phyloP scores from a whole-genome alignment of 495 filamentous ascomycete species.

The Hapsidospora chrysogenum region DNA sequence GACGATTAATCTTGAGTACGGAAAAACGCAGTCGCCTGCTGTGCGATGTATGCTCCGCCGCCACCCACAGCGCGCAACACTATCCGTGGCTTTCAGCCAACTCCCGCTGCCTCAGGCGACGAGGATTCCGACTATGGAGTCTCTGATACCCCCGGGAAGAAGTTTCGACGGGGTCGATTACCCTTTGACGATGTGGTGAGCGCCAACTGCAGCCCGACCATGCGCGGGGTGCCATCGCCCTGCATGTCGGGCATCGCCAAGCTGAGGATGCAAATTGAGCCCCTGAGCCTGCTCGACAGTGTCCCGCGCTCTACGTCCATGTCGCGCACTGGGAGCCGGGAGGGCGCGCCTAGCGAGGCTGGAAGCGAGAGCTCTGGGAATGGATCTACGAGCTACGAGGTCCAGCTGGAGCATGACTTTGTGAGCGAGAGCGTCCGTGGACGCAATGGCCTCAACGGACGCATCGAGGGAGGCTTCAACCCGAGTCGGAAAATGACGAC shows the following conservation, averaged over 20 bases:
- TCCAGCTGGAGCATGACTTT: conserved; percentile 78
- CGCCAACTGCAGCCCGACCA: conserved; percentile 41
- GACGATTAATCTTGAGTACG: neutral
- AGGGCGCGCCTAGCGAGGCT: conserved; percentile 11
- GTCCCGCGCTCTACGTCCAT: conserved; percentile 26
- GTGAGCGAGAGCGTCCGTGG: conserved; percentile 50
- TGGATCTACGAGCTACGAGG: conserved; percentile 57
- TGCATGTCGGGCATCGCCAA: conserved; percentile 54
- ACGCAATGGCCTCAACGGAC: conserved; percentile 9
- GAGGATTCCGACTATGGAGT: conserved; percentile 62
- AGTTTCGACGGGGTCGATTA: conserved; percentile 5
- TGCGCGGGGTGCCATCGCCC: conserved; percentile 39
- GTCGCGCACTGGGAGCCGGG: conserved; percentile 21
- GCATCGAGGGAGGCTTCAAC: conserved; percentile 23
- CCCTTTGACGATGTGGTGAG: conserved; percentile 36
- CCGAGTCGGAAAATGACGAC: conserved; percentile 69
- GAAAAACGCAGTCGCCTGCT: neutral
- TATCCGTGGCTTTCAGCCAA: conserved; percentile 53
- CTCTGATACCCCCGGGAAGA: conserved; percentile 6
- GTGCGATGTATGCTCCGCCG: conserved; percentile 18
- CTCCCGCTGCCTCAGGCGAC: conserved; percentile 68
- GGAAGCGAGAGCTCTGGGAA: conserved; percentile 21
- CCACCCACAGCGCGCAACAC: conserved; percentile 51
- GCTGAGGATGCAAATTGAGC: conserved; percentile 58
- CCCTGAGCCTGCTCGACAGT: conserved; percentile 33